Base-by-base conservation (phyloP, 805 yeast genomes). In the Lipomyces yamadae region DNA sequence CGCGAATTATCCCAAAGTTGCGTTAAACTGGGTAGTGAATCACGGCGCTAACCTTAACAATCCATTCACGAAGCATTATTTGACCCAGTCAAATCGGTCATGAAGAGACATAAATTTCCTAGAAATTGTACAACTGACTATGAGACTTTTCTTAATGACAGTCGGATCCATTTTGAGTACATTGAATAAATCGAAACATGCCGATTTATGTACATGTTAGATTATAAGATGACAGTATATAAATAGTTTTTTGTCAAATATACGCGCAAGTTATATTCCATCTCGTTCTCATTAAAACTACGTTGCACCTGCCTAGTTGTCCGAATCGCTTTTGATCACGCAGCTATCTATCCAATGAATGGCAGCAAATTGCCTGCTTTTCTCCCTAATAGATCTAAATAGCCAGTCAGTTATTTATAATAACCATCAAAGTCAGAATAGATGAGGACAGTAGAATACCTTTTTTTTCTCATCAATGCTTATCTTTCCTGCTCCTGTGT, bases 391-490 rank as follows among this genome's bases (percentile, higher is more conserved):
- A 42, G n/a, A 42, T 42, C 48, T 42, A n/a, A 7, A n/a, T 5
- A 42, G 48, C 15, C 10, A 37, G 48, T 42, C 48, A 42, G 48
- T n/a, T 37, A 37, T 10, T n/a, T 7, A 42, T 13, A 15, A 18
- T 42, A 6, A 10, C n/a, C 24, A 42, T 42, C 24, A 42, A 15
- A 42, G 24, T 42, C 48, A 24, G 48, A 15, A 37, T 37, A 13
- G 13, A 37, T 11, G 13, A 37, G 39, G 15, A 37, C 13, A 2
- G 24, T 37, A 2, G 24, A 90, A 91, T 67, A 91, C 88, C 83
- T 94, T 94, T 83, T 94, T 93, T 88, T 95, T 94, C 78, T 92
- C 98, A 76, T 94, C 99, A 66, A 94, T 81, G 34, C 97, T 90
- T 71, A 94, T 83, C 73, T 90, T 93, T 60, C 99, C 99, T 37